Conservation (phyloP, 176 grass and related monocot species). For the Alopecurus myosuroides region DNA sequence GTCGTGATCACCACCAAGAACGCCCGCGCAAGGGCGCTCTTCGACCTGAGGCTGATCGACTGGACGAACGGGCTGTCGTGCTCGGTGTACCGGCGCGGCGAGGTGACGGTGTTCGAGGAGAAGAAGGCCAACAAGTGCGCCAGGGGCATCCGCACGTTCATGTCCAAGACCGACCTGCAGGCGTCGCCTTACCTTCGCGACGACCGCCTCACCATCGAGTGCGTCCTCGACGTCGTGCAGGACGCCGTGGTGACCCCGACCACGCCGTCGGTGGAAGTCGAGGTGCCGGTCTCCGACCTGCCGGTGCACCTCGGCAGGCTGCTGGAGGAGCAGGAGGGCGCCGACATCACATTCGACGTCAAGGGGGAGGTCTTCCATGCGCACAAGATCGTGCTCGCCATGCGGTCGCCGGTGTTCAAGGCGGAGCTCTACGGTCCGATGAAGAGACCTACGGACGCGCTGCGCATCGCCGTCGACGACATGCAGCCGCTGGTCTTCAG, state of each 20-base stretch:
- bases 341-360: slow-evolving; percentile 29
- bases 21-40: background rate
- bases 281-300: background rate
- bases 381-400: slow-evolving; percentile 30
- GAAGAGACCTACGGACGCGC: background rate
- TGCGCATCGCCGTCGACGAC: background rate
- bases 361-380: background rate
- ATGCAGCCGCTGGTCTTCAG: slow-evolving; percentile 22
- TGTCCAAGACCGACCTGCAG: background rate
- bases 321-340: background rate
- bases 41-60: slow-evolving; percentile 2
- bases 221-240: background rate
- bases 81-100: background rate
- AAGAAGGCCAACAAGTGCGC: background rate
- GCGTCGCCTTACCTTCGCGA: background rate
- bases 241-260: background rate
- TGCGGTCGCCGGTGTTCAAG: slow-evolving; percentile 30
- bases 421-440: background rate
- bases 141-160: background rate
- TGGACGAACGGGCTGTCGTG: background rate
- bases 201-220: slow-evolving; percentile 15
- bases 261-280: background rate
- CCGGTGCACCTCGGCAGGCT: background rate
- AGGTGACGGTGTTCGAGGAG: background rate
- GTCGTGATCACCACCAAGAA: background rate